These are phyloP conservation scores for Curvularia verruculosa DNA, from an alignment of 2,329 filamentous ascomycete genomes.

Conservation along the genomic window DNA sequence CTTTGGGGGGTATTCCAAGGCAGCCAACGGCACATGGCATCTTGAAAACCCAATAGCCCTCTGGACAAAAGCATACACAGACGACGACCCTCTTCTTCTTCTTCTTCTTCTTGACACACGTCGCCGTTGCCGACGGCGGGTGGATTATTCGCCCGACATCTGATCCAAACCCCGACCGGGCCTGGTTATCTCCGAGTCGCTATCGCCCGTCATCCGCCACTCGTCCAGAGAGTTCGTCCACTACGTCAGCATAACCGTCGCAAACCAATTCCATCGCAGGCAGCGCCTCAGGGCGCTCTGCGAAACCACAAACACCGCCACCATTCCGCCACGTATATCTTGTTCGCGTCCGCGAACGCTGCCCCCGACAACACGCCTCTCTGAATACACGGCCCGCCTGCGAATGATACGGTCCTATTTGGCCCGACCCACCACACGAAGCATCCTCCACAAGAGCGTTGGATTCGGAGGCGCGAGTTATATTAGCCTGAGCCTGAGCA, in stretches of 20 bases:
- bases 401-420: constrained; percentile 43
- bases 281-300: constrained; percentile 27
- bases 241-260: constrained; percentile 30
- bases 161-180: neutral
- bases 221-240: constrained; percentile 21
- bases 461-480: constrained; percentile 43
- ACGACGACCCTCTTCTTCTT: too few relatives aligned
- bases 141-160: constrained; percentile 17
- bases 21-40: neutral
- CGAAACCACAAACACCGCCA: constrained; percentile 29
- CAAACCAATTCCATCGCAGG: constrained; percentile 21
- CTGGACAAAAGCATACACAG: too few relatives aligned
- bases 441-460: constrained; percentile 33
- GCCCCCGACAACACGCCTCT: neutral
- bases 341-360: neutral
- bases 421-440: constrained; percentile 29
- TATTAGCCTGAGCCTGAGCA: constrained; percentile 37
- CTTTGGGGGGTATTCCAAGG: neutral
- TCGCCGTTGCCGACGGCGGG: constrained; percentile 1
- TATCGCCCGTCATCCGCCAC: constrained; percentile 17
- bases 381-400: constrained; percentile 32
- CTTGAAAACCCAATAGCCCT: neutral
- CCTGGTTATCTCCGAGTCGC: constrained; percentile 19
- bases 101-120: neutral
- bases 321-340: constrained; percentile 5